Conservation (phyloP, 208 protist species). For the Naegleria fowleri region DNA sequence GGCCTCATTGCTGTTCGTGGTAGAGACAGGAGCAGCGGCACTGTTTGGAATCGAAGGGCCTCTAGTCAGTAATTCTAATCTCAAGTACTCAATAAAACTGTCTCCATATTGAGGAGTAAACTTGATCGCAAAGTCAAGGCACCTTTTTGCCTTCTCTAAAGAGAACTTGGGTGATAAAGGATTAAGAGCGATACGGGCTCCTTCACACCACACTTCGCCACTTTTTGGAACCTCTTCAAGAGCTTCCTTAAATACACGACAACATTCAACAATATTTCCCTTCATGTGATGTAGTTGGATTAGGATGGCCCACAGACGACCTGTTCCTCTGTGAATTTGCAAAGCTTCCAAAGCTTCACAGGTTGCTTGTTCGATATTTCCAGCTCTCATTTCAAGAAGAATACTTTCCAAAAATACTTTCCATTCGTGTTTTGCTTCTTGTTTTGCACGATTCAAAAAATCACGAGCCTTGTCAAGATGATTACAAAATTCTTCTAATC, state of each 20-base stretch:
- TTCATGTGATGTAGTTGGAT: slow-evolving; percentile 61
- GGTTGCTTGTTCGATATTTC: slow-evolving; percentile 45
- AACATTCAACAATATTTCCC: slow-evolving; percentile 41
- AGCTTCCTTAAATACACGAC: slow-evolving; percentile 57
- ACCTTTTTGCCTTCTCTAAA: slow-evolving; percentile 49
- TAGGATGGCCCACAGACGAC: slow-evolving; percentile 66
- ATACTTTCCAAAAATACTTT: slow-evolving; percentile 62
- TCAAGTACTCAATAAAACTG: slow-evolving; percentile 70
- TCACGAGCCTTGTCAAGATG: slow-evolving; percentile 48
- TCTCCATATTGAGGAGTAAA: slow-evolving; percentile 84
- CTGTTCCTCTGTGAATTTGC: slow-evolving; percentile 58
- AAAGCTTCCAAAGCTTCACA: slow-evolving; percentile 52
- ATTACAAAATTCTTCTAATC: slow-evolving; percentile 56
- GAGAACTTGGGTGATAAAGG: slow-evolving; percentile 44
- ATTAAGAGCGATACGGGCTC: slow-evolving; percentile 61
- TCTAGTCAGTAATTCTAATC: slow-evolving; percentile 51
- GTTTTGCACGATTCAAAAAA: slow-evolving; percentile 51
- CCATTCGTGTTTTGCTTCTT: slow-evolving; percentile 57
- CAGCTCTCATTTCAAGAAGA: slow-evolving; percentile 58
- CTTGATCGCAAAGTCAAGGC: slow-evolving; percentile 64
- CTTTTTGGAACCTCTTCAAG: slow-evolving; percentile 63
- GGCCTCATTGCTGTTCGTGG: not conserved
- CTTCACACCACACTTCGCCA: slow-evolving; percentile 81
- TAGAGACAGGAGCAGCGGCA: not conserved
- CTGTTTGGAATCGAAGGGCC: not conserved